Conservation (phyloP, 768 basidiomycete genomes). For the Tricholoma flavovirens region DNA sequence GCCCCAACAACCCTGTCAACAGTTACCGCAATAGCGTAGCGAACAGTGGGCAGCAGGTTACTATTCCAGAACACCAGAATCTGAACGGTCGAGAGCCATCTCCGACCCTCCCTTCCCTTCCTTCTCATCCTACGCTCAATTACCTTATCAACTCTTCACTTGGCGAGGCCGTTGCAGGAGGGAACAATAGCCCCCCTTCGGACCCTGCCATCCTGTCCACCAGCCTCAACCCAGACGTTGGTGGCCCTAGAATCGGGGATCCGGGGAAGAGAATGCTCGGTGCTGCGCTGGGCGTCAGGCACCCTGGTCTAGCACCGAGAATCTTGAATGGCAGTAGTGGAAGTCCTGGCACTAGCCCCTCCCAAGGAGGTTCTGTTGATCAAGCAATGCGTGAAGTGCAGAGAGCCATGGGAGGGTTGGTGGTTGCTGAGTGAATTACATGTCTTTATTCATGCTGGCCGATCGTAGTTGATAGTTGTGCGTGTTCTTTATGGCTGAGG, state of each 20-base stretch:
- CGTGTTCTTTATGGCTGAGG: not conserved
- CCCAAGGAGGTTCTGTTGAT: slow-evolving; percentile 41
- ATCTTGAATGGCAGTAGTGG: slow-evolving; percentile 38
- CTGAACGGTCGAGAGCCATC: slow-evolving; percentile 63
- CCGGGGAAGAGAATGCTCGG: slow-evolving; percentile 88
- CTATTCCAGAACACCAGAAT: slow-evolving; percentile 49
- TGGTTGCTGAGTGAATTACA: slow-evolving; percentile 59
- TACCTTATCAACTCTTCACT: slow-evolving; percentile 76
- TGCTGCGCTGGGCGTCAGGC: slow-evolving; percentile 77
- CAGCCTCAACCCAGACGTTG: slow-evolving; percentile 41
- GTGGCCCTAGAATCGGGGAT: slow-evolving; percentile 79
- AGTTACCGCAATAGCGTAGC: slow-evolving; percentile 24
- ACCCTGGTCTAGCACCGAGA: slow-evolving; percentile 66
- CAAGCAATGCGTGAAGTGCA: slow-evolving; percentile 63
- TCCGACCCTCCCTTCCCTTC: slow-evolving; percentile 75
- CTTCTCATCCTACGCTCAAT: slow-evolving; percentile 80
- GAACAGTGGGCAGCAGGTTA: slow-evolving; percentile 35
- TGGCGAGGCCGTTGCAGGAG: slow-evolving; percentile 43
- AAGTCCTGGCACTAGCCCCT: slow-evolving; percentile 25
- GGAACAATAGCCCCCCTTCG: slow-evolving; percentile 33
- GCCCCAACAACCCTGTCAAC: slow-evolving; percentile 31
- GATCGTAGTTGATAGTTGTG: not conserved
- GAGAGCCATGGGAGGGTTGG: slow-evolving; percentile 69
- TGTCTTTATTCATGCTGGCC: slow-evolving; percentile 3
- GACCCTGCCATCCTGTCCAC: slow-evolving; percentile 69